phyloP scores from a whole-genome alignment of 768 basidiomycete species.

The Agrocybe praecox region DNA sequence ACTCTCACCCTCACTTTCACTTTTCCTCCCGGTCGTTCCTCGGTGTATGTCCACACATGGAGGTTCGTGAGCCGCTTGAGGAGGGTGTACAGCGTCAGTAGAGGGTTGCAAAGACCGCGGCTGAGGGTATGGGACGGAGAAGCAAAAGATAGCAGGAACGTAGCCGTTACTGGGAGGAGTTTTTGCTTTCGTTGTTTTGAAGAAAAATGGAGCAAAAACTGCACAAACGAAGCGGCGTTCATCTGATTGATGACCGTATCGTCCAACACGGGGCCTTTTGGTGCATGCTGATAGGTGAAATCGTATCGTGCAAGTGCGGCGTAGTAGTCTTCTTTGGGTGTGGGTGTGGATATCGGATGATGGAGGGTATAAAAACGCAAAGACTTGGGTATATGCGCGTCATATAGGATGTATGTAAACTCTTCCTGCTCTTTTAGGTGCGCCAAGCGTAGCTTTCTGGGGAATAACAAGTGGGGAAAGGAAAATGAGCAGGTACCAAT shows the following conservation, averaged over 20 bases:
- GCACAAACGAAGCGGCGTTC: slow-evolving; percentile 43
- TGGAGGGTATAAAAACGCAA: slow-evolving; percentile 68
- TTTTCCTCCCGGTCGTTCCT: slow-evolving; percentile 5
- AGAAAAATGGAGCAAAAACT: slow-evolving; percentile 19
- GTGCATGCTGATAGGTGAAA: slow-evolving; percentile 32
- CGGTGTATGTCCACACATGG: slow-evolving; percentile 19
- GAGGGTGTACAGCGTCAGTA: slow-evolving; percentile 18
- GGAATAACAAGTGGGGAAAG: slow-evolving; percentile 8
- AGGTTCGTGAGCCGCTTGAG: slow-evolving; percentile 16
- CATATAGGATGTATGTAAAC: slow-evolving; percentile 23
- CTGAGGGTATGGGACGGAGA: slow-evolving; percentile 16
- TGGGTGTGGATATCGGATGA: no score
- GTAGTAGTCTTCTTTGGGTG: slow-evolving; percentile 21
- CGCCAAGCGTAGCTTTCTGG: slow-evolving; percentile 15
- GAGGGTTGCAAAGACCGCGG: slow-evolving; percentile 6
- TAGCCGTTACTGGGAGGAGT: slow-evolving; percentile 26
- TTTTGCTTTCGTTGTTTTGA: slow-evolving; percentile 14
- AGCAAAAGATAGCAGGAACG: slow-evolving; percentile 25
- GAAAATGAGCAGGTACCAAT: slow-evolving; percentile 36
- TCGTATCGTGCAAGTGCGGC: slow-evolving; percentile 36
- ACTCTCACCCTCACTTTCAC: background rate
- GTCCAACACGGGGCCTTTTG: slow-evolving; percentile 28
- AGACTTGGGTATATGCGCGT: slow-evolving; percentile 29
- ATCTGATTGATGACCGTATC: slow-evolving; percentile 44
- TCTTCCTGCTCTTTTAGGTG: background rate